phyloP scores from a whole-genome alignment of 2,329 filamentous ascomycete species.

The Pyricularia pennisetigena region DNA sequence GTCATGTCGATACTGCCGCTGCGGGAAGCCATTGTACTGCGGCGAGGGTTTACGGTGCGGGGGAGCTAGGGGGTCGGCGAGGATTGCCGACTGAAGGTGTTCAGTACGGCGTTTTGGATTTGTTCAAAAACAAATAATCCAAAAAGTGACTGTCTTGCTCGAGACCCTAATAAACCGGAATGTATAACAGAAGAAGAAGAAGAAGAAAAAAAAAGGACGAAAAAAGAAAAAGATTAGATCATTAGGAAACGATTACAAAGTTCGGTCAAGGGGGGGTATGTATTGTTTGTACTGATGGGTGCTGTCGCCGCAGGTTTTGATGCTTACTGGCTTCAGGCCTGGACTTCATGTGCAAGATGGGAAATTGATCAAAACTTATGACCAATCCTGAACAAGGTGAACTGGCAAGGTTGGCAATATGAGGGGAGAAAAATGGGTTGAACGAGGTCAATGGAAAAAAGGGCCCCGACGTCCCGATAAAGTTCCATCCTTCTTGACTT shows the following conservation, averaged over 20 bases:
- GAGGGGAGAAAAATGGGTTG: neutral
- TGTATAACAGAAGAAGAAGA: neutral
- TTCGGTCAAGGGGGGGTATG: neutral
- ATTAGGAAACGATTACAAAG: neutral
- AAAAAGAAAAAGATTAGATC: neutral
- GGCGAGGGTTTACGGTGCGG: neutral
- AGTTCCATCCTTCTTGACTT: neutral
- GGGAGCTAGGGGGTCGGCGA: neutral
- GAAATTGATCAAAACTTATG: neutral
- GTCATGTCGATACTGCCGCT: neutral
- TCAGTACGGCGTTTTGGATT: neutral
- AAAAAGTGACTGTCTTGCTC: neutral
- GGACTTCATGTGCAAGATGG: neutral
- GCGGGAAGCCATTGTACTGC: neutral
- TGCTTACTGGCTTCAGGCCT: neutral
- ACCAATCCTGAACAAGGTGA: neutral
- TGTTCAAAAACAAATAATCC: neutral
- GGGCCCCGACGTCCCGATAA: neutral
- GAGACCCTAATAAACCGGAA: no score
- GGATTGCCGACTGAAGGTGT: neutral
- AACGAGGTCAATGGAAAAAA: neutral
- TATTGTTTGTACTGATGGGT: neutral
- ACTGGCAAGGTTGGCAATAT: neutral
- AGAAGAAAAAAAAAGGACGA: neutral
- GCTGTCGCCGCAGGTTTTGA: neutral